Percentiles rank a stretch among this genome's conserved stretches.
phyloP scores from a whole-genome alignment of 2,329 filamentous ascomycete genomes.

The Teratosphaeria epicoccoides region DNA sequence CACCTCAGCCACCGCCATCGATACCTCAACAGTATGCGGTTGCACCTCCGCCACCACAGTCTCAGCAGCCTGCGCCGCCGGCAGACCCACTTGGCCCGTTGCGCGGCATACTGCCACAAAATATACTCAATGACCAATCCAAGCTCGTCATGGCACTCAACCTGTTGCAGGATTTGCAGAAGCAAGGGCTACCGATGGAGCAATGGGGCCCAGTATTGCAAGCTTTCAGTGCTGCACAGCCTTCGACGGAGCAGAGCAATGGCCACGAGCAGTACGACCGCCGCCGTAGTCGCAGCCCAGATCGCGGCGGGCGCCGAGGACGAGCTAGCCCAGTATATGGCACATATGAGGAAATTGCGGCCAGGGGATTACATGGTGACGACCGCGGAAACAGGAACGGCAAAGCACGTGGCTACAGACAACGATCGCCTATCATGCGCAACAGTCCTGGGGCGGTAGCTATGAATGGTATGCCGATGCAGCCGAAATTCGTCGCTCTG shows the following conservation, averaged over 20 bases:
- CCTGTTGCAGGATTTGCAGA: constrained; percentile 63
- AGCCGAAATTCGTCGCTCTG: constrained; percentile 67
- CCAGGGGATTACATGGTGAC: constrained; percentile 14
- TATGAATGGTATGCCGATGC: constrained; percentile 29
- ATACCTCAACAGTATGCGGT: constrained; percentile 26
- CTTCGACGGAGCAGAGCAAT: constrained; percentile 6
- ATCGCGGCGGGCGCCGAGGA: constrained; percentile 47
- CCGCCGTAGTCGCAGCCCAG: constrained; percentile 55
- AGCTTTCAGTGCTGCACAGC: constrained; percentile 32
- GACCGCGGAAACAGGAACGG: constrained; percentile 36
- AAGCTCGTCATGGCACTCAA: constrained; percentile 61
- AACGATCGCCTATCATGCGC: constrained; percentile 62
- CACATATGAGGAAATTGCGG: constrained; percentile 49
- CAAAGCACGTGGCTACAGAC: constrained; percentile 60
- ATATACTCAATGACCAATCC: constrained; percentile 27
- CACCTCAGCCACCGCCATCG: constrained; percentile 25
- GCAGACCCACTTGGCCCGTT: constrained; percentile 21
- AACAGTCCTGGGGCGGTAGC: constrained; percentile 49
- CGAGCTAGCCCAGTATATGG: constrained; percentile 61
- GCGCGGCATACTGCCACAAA: constrained; percentile 25
- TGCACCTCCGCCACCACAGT: constrained; percentile 52
- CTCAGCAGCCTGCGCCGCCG: constrained; percentile 11
- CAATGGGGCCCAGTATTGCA: constrained; percentile 55
- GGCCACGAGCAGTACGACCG: constrained; percentile 40
- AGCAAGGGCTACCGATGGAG: constrained; percentile 66